Conservation (phyloP, 2,329 filamentous ascomycete genomes). For the Calonectria hongkongensis region DNA sequence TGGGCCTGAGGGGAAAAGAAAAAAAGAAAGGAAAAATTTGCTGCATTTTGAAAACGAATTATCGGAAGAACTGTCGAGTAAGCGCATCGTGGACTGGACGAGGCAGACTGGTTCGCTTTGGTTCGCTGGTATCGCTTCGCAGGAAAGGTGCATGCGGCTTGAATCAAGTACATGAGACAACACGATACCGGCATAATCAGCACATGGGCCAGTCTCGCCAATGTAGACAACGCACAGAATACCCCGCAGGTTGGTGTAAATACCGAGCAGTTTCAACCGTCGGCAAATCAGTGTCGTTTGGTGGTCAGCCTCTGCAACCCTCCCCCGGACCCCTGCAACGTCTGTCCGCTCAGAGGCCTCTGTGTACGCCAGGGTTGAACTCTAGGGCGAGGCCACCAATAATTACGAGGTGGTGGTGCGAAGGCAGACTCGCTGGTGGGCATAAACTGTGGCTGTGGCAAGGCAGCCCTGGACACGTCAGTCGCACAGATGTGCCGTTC, state of each 20-base stretch:
- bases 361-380: not conserved
- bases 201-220: not conserved
- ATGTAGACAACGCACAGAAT: not conserved
- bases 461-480: constrained; percentile 21
- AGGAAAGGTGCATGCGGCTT: constrained; percentile 3
- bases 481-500: not conserved
- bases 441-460: constrained; percentile 15
- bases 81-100: not conserved
- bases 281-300: not conserved
- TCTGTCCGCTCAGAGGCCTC: not conserved
- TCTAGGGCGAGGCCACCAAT: constrained; percentile 19
- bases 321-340: not conserved
- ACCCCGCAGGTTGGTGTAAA: not conserved
- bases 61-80: not conserved
- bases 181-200: not conserved
- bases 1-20: not conserved
- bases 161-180: constrained; percentile 1
- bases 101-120: constrained; percentile 28
- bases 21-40: not conserved
- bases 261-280: constrained; percentile 5
- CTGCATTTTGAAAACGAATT: not conserved
- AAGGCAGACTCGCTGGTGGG: not conserved
- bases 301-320: constrained; percentile 25
- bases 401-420: not conserved
- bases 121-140: not conserved